Evolutionary conservation across 2,329 filamentous ascomycete species (phyloP).

Genomic region (Fusarium irregulare): DNA sequence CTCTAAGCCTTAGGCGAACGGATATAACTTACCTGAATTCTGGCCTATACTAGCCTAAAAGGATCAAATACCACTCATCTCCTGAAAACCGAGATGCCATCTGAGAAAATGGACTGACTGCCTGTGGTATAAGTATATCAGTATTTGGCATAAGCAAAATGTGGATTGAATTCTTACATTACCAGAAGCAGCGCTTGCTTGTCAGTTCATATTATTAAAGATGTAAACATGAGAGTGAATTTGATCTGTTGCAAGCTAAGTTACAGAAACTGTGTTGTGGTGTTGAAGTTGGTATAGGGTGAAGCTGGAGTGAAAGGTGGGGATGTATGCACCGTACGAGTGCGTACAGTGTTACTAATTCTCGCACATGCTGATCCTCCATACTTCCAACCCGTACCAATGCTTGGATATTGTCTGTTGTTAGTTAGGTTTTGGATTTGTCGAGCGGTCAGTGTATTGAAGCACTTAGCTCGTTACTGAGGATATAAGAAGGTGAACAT

Average conservation of each 20-base stretch:
- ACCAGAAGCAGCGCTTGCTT: rapidly evolving
- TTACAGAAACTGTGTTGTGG: neutral
- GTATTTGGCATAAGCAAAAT: neutral
- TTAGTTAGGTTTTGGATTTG: slow-evolving; percentile 12
- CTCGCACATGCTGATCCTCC: neutral
- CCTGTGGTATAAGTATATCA: neutral
- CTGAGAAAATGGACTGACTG: neutral
- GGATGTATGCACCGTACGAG: neutral
- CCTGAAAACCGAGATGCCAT: neutral
- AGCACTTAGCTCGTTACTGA: neutral
- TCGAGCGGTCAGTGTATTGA: slow-evolving; percentile 9
- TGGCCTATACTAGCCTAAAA: neutral
- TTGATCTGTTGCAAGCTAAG: neutral
- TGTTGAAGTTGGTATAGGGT: neutral
- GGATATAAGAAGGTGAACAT: no score
- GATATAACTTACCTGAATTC: neutral
- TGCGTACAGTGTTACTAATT: rapidly evolving
- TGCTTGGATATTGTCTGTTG: slow-evolving; percentile 3
- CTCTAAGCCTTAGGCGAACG: neutral
- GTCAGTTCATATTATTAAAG: rapidly evolving
- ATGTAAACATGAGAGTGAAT: neutral
- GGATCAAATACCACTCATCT: rapidly evolving
- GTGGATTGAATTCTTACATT: rapidly evolving
- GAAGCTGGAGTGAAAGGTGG: neutral
- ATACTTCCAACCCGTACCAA: neutral